Conservation (phyloP, 2,329 filamentous ascomycete species). For the Fonsecaea pedrosoi region DNA sequence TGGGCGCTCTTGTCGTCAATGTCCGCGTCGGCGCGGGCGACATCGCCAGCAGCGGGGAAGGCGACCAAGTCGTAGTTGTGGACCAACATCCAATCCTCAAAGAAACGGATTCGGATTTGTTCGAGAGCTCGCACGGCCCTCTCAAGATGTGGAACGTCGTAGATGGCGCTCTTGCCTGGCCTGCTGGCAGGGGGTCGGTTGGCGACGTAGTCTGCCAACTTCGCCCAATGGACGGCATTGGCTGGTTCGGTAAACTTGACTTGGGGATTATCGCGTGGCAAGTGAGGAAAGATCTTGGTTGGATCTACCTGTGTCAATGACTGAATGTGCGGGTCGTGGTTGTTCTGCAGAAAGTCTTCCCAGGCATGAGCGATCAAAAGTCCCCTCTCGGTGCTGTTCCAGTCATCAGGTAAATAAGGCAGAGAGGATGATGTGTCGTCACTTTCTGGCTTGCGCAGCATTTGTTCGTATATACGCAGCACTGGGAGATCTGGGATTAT, state of each 20-base stretch:
- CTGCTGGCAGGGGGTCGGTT: background rate
- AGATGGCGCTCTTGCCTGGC: constrained; percentile 20
- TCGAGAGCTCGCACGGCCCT: constrained; percentile 27
- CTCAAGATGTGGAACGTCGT: constrained; percentile 22
- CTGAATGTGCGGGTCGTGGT: constrained; percentile 47
- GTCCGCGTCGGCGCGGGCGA: constrained; percentile 57
- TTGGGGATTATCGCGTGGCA: constrained; percentile 21
- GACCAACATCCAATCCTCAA: constrained; percentile 56
- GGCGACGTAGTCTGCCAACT: constrained; percentile 20
- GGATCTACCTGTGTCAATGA: constrained; percentile 52
- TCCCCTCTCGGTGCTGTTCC: constrained; percentile 57
- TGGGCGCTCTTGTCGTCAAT: constrained; percentile 39
- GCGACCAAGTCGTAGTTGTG: constrained; percentile 52
- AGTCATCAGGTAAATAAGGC: constrained; percentile 51
- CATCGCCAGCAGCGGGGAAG: constrained; percentile 59
- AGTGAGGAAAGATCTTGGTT: constrained; percentile 50
- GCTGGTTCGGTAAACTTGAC: constrained; percentile 29
- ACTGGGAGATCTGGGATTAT: constrained; percentile 44
- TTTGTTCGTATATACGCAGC: constrained; percentile 40
- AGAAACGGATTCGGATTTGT: constrained; percentile 27
- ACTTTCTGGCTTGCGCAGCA: background rate
- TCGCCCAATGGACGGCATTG: constrained; percentile 30
- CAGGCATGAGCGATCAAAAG: constrained; percentile 60
- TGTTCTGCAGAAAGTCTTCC: constrained; percentile 56
- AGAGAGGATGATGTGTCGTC: constrained; percentile 36